These are phyloP conservation scores for Nannizziopsis arthrosporioides DNA, from an alignment of 2,329 filamentous ascomycete genomes.

Conservation along the genomic window DNA sequence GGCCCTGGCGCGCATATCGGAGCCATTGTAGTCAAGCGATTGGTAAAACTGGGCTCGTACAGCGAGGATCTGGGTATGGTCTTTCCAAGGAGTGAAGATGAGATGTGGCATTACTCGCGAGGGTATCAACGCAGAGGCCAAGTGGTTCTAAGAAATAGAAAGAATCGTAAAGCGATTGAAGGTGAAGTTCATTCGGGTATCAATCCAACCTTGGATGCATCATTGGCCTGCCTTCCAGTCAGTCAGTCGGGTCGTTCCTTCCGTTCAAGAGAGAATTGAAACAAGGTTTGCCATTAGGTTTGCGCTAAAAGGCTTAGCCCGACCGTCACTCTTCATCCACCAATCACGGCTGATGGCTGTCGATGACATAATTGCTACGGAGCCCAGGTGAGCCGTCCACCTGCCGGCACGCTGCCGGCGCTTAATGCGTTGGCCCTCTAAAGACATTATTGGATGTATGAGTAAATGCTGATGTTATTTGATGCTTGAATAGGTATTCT, in stretches of 20 bases:
- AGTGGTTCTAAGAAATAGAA: background rate
- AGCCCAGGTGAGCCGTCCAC: too few relatives aligned
- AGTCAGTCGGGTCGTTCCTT: background rate
- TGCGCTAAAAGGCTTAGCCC: slow-evolving; percentile 10
- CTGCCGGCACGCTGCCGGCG: too few relatives aligned
- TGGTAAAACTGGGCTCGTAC: slow-evolving; percentile 34
- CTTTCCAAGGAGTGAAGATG: slow-evolving; percentile 34
- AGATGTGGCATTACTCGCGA: slow-evolving; percentile 28
- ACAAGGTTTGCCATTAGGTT: slow-evolving; percentile 8
- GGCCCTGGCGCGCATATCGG: slow-evolving; percentile 30
- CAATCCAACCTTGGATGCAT: too few relatives aligned
- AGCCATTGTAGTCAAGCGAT: slow-evolving; percentile 21
- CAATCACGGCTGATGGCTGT: background rate
- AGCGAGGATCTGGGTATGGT: slow-evolving; percentile 26
- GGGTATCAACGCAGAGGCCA: slow-evolving; percentile 2
- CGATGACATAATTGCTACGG: too few relatives aligned
- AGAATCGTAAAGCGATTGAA: too few relatives aligned
- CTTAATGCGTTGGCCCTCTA: too few relatives aligned
- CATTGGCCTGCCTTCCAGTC: background rate
- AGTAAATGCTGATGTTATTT: too few relatives aligned
- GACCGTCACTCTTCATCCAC: background rate
- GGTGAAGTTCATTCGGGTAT: too few relatives aligned
- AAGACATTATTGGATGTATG: too few relatives aligned
- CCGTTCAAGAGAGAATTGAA: background rate
- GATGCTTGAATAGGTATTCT: too few relatives aligned